These are phyloP conservation scores for Coniochaeta prunicola DNA, from an alignment of 2,329 filamentous ascomycete genomes.

Conservation along the genomic window DNA sequence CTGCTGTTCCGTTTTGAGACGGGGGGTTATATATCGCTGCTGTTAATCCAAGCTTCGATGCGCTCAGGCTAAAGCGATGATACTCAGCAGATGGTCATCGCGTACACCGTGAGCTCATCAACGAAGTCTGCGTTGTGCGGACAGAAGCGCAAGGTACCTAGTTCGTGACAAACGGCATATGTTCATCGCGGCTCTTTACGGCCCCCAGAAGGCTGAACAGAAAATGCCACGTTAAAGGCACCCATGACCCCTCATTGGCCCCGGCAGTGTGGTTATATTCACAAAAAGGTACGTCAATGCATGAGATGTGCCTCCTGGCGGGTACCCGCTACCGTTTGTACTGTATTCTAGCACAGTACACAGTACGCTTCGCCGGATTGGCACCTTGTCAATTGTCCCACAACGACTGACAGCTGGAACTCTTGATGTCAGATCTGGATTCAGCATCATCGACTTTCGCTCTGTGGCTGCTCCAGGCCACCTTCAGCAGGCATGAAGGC, in stretches of 20 bases:
- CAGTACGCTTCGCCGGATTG: too few relatives aligned
- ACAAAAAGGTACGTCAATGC: not conserved
- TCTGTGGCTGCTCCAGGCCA: too few relatives aligned
- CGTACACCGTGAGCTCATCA: not conserved
- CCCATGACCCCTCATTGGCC: not conserved
- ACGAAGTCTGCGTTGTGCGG: not conserved
- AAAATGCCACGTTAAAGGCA: not conserved
- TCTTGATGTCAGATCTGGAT: not conserved
- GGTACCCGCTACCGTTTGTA: not conserved
- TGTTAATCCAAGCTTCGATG: not conserved
- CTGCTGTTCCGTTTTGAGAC: not conserved
- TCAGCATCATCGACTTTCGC: too few relatives aligned
- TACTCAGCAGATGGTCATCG: not conserved
- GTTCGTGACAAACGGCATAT: not conserved
- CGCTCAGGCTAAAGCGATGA: not conserved
- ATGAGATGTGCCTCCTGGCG: not conserved
- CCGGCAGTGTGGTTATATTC: not conserved
- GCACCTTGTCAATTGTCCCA: not conserved
- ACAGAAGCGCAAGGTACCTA: not conserved
- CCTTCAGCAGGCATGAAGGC: not conserved
- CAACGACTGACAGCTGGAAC: not conserved
- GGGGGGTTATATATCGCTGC: not conserved
- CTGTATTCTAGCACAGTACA: too few relatives aligned
- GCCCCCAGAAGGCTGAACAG: not conserved
- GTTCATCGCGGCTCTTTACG: not conserved